These are phyloP conservation scores for Yarrowia sp. DNA, from an alignment of 805 yeast species.

Conservation along the genomic window DNA sequence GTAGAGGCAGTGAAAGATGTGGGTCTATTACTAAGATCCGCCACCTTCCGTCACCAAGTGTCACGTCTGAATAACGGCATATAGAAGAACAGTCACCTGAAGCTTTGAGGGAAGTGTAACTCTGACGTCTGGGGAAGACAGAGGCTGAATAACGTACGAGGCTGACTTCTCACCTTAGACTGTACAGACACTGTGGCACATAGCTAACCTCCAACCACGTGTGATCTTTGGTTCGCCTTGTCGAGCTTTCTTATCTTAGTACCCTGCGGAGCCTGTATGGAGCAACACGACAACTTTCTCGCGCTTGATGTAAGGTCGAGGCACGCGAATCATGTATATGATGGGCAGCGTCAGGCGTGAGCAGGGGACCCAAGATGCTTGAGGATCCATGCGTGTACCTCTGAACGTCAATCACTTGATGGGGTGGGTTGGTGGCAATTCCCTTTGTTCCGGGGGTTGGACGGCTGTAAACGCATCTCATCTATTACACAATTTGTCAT, in stretches of 20 bases:
- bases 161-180: too few relatives aligned
- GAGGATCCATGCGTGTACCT: too few relatives aligned
- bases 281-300: not conserved
- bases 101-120: not conserved
- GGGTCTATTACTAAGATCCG: not conserved
- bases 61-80: not conserved
- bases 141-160: not conserved
- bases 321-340: slow-evolving; percentile 11
- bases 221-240: not conserved
- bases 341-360: not conserved
- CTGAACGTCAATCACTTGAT: too few relatives aligned
- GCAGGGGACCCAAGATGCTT: not conserved
- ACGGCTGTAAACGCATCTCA: too few relatives aligned
- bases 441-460: too few relatives aligned
- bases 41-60: not conserved
- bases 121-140: not conserved
- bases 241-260: not conserved
- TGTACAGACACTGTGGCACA: too few relatives aligned
- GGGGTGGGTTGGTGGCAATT: too few relatives aligned
- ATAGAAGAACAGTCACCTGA: not conserved
- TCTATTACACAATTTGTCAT: too few relatives aligned
- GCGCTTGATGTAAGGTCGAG: slow-evolving; percentile 8
- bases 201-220: too few relatives aligned
- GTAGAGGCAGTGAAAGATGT: not conserved
- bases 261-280: not conserved